phyloP scores from a whole-genome alignment of 2,329 filamentous ascomycete genomes.

The Colletotrichum camelliae region DNA sequence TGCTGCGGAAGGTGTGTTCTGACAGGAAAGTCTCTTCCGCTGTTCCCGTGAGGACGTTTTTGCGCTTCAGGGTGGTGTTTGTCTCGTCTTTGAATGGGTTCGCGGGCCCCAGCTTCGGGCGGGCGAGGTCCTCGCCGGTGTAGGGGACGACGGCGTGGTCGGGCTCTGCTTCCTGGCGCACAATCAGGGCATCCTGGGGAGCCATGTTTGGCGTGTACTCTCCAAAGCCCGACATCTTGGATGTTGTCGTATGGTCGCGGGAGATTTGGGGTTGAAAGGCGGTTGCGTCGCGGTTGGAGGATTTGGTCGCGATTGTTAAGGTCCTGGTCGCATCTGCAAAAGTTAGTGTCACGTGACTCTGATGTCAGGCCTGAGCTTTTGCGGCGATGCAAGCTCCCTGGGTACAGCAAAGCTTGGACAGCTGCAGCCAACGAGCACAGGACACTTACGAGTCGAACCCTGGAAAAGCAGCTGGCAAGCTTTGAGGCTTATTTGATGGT shows the following conservation, averaged over 20 bases:
- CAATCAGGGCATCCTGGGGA: slow-evolving; percentile 67
- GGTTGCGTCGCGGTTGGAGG: slow-evolving; percentile 6
- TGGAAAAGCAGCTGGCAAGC: not conserved
- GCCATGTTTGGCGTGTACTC: slow-evolving; percentile 72
- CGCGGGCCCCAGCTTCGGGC: slow-evolving; percentile 69
- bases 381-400: not conserved
- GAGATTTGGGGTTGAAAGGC: slow-evolving; percentile 3
- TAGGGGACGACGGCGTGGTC: slow-evolving; percentile 68
- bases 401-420: not conserved
- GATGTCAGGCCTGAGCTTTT: slow-evolving; percentile 14
- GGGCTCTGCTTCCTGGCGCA: slow-evolving; percentile 58
- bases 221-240: slow-evolving; percentile 63
- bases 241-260: not conserved
- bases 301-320: not conserved
- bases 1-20: slow-evolving; percentile 86
- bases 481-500: not conserved
- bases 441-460: not conserved
- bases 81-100: slow-evolving; percentile 77
- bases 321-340: slow-evolving; percentile 1
- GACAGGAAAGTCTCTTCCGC: slow-evolving; percentile 90
- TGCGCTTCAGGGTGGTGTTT: slow-evolving; percentile 68
- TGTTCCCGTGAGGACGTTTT: slow-evolving; percentile 83
- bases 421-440: not conserved
- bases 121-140: slow-evolving; percentile 75
- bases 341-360: slow-evolving; percentile 20